Conservation (phyloP, 1,139 yeast genomes). For the Debaryomyces psychrophilus region DNA sequence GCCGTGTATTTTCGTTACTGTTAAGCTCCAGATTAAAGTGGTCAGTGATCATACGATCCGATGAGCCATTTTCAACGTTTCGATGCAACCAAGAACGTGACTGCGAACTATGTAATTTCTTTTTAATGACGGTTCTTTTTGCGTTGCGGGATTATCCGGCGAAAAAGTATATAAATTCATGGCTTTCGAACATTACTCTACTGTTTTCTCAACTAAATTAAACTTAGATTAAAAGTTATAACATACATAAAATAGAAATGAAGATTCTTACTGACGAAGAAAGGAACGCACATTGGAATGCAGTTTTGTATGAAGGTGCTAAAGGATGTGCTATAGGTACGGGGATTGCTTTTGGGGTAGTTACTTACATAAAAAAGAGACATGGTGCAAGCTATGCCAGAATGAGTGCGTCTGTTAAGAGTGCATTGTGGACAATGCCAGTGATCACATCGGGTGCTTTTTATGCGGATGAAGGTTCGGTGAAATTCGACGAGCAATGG, state of each 20-base stretch:
- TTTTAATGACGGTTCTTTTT: neutral
- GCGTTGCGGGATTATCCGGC: neutral
- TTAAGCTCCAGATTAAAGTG: neutral
- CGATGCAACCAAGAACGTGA: neutral
- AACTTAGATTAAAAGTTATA: neutral
- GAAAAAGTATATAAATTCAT: neutral
- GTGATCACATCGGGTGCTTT: constrained; percentile 58
- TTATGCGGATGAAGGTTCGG: constrained; percentile 62
- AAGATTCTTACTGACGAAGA: constrained; percentile 70
- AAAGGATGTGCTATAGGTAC: constrained; percentile 65
- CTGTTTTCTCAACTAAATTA: neutral
- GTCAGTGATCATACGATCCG: constrained; percentile 1
- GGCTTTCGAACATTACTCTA: neutral
- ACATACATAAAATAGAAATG: constrained; percentile 40
- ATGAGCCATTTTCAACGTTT: constrained; percentile 2
- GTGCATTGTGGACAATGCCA: constrained; percentile 63
- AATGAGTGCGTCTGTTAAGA: constrained; percentile 50
- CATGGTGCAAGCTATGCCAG: constrained; percentile 24
- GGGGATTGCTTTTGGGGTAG: constrained; percentile 53
- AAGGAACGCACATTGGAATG: constrained; percentile 60
- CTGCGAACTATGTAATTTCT: constrained; percentile 1
- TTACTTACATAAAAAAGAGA: constrained; percentile 27
- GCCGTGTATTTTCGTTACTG: too few species aligned
- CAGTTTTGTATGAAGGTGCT: constrained; percentile 60
- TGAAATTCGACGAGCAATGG: constrained; percentile 53